Percentiles rank a stretch among this genome's conserved stretches.
Conservation (phyloP, 2,329 filamentous ascomycete genomes). For the Arthroderma sp. region DNA sequence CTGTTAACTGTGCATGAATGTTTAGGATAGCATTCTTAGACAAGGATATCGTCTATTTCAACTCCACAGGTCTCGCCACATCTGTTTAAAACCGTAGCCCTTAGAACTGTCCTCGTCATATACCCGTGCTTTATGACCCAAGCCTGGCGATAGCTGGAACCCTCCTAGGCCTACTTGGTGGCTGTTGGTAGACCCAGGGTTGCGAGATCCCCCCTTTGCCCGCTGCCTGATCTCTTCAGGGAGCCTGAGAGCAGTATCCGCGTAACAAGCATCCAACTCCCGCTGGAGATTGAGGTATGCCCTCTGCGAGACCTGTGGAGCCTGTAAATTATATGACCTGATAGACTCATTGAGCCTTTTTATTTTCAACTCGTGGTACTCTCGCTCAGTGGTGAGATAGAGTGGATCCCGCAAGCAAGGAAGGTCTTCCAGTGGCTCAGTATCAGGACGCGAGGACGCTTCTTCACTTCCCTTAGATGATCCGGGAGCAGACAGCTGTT, state of each 20-base stretch:
- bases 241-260: constrained; percentile 69
- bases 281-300: constrained; percentile 77
- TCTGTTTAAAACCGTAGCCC: constrained; percentile 71
- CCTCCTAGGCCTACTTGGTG: constrained; percentile 31
- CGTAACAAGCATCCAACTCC: constrained; percentile 69
- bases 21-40: not conserved
- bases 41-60: not conserved
- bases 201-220: constrained; percentile 37
- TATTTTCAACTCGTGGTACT: constrained; percentile 67
- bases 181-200: not conserved
- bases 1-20: not conserved
- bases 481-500: constrained; percentile 17
- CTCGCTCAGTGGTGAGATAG: constrained; percentile 61
- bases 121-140: constrained; percentile 43
- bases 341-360: constrained; percentile 66
- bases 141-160: constrained; percentile 51
- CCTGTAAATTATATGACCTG: constrained; percentile 88
- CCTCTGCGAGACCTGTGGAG: constrained; percentile 82
- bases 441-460: constrained; percentile 6
- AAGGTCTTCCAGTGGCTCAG: constrained; percentile 29
- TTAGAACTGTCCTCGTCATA: constrained; percentile 62
- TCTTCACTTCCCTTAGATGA: constrained; percentile 6
- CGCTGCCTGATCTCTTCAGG: constrained; percentile 60
- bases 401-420: constrained; percentile 63
- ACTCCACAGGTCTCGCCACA: constrained; percentile 71